A percentile compares a stretch with the other conserved stretches of the same genome.
phyloP scores from a whole-genome alignment of 768 basidiomycete genomes.

The Suillus tomentosus region DNA sequence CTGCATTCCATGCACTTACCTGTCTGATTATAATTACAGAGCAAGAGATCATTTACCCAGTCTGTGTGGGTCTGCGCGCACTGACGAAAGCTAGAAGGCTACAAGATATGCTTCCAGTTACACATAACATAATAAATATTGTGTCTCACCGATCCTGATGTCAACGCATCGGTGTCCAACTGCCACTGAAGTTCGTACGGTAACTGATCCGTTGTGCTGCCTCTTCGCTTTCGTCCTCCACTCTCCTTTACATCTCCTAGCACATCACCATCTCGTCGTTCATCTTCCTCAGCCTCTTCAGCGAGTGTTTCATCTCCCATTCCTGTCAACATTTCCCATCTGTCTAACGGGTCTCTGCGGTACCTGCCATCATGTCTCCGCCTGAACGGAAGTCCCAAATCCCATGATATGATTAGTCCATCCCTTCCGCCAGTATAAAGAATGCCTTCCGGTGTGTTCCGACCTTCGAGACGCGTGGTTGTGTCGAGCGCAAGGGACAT shows the following conservation, averaged over 20 bases:
- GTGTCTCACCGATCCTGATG: conserved; percentile 50
- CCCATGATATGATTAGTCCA: conserved; percentile 87
- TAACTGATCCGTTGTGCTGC: conserved; percentile 34
- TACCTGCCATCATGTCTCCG: conserved; percentile 36
- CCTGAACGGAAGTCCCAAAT: conserved; percentile 67
- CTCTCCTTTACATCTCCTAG: conserved; percentile 67
- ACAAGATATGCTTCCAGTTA: conserved; percentile 6
- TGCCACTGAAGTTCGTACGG: conserved; percentile 83
- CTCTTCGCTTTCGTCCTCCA: conserved; percentile 35
- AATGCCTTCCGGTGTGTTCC: conserved; percentile 76
- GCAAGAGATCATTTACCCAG: conserved; percentile 94
- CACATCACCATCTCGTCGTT: conserved; percentile 73
- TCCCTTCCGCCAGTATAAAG: conserved; percentile 90
- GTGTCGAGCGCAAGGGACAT: conserved; percentile 86
- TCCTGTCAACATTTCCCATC: conserved; percentile 85
- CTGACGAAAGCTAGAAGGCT: conserved; percentile 63
- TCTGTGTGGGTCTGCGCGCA: conserved; percentile 88
- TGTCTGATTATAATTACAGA: conserved; percentile 92
- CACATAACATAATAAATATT: not conserved
- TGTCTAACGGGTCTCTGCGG: conserved; percentile 33
- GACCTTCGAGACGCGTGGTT: conserved; percentile 73
- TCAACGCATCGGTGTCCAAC: conserved; percentile 57
- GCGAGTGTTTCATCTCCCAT: conserved; percentile 74
- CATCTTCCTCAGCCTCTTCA: conserved; percentile 69
- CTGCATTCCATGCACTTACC: conserved; percentile 41